phyloP scores from a whole-genome alignment of 2,329 filamentous ascomycete genomes.

The Mariannaea elegans region DNA sequence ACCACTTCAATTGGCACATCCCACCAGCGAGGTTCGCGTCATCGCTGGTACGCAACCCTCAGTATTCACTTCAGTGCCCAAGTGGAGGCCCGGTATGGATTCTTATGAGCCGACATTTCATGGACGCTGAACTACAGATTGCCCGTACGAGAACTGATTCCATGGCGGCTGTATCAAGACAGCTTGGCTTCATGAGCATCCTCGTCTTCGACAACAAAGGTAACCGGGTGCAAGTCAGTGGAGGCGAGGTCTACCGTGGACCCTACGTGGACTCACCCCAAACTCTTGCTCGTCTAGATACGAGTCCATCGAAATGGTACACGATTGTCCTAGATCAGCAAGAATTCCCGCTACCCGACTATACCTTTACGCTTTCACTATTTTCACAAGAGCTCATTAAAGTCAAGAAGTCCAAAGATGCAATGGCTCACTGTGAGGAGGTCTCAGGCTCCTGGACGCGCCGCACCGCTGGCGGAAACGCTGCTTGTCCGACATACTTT shows the following conservation, averaged over 20 bases:
- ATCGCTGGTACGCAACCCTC: conserved; percentile 72
- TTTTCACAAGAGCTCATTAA: conserved; percentile 74
- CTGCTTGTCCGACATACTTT: conserved; percentile 78
- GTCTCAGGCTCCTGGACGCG: conserved; percentile 76
- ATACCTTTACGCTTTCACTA: conserved; percentile 88
- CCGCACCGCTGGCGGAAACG: conserved; percentile 85
- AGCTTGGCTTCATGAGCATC: conserved; percentile 85
- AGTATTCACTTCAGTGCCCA: conserved; percentile 73
- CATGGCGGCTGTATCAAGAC: conserved; percentile 57
- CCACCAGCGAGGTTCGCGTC: conserved; percentile 58
- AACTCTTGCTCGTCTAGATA: conserved; percentile 76
- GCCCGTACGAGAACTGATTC: conserved; percentile 54
- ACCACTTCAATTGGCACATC: conserved; percentile 86
- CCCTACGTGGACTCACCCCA: conserved; percentile 96
- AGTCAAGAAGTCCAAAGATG: conserved; percentile 68
- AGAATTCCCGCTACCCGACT: conserved; percentile 74
- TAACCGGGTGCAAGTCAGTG: conserved; percentile 76
- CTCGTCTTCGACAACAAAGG: conserved; percentile 80
- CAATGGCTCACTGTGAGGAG: conserved; percentile 67
- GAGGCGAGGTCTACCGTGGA: conserved; percentile 75
- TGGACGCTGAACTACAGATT: conserved; percentile 70
- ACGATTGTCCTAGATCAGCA: conserved; percentile 80
- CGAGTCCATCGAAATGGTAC: conserved; percentile 53
- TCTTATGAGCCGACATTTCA: conserved; percentile 86
- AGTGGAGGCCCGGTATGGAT: conserved; percentile 78